These are phyloP conservation scores for Backusella psychrophila DNA, from an alignment of 192 early-diverging fungal genomes.

Conservation along the genomic window DNA sequence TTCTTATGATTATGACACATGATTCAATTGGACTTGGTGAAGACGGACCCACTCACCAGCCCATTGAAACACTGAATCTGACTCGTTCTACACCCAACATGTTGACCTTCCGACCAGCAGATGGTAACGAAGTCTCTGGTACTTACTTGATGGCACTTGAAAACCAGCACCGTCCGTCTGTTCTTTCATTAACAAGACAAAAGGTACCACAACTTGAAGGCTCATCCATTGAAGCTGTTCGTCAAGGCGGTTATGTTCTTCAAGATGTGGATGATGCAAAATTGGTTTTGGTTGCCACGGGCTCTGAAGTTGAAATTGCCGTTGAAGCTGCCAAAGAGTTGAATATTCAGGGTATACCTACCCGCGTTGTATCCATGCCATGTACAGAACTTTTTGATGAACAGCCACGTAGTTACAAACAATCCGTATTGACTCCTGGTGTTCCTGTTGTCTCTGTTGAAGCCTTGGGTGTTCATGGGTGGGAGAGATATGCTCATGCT, in stretches of 20 bases:
- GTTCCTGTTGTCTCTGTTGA: constrained; percentile 86
- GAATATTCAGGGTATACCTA: constrained; percentile 62
- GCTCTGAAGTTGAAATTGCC: constrained; percentile 84
- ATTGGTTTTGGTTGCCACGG: constrained; percentile 77
- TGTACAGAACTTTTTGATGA: constrained; percentile 84
- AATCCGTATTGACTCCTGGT: constrained; percentile 71
- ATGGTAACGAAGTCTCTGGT: constrained; percentile 91
- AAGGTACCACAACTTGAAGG: constrained; percentile 88
- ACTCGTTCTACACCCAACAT: constrained; percentile 89
- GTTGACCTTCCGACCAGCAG: constrained; percentile 84
- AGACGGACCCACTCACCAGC: constrained; percentile 86
- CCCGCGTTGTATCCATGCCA: constrained; percentile 93
- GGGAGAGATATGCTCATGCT: constrained; percentile 84
- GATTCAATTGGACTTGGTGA: constrained; percentile 75
- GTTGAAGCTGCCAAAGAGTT: constrained; percentile 40
- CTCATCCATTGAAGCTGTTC: constrained; percentile 72
- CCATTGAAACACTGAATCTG: constrained; percentile 88
- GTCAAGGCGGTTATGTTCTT: constrained; percentile 86
- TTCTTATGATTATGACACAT: constrained; percentile 59
- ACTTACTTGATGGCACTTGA: constrained; percentile 80
- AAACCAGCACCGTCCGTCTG: constrained; percentile 66
- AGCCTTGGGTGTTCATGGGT: constrained; percentile 82
- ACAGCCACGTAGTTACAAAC: constrained; percentile 80
- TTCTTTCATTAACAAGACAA: constrained; percentile 87
- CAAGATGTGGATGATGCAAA: constrained; percentile 58